A percentile compares a stretch with the other conserved stretches of the same genome.
phyloP scores from a whole-genome alignment of 2,329 filamentous ascomycete species.

The Diplodia intermedia region DNA sequence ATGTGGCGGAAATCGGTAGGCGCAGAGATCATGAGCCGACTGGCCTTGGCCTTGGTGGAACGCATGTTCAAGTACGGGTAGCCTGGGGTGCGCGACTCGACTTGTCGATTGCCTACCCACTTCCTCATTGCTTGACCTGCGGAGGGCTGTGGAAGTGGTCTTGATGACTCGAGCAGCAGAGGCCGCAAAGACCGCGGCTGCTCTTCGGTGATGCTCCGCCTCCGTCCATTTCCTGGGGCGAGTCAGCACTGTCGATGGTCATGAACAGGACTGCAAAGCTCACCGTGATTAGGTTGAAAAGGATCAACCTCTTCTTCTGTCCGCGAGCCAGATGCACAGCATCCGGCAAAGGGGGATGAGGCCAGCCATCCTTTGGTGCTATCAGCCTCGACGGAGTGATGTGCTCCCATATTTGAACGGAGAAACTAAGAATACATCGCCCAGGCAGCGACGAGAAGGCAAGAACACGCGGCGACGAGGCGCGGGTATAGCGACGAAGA shows the following conservation, averaged over 20 bases:
- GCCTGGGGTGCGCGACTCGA: slow-evolving; percentile 18
- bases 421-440: slow-evolving; percentile 18
- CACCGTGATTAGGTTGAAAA: slow-evolving; percentile 22
- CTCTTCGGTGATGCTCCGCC: slow-evolving; percentile 40
- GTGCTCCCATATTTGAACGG: slow-evolving; percentile 17
- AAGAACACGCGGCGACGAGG: neutral
- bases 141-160: slow-evolving; percentile 43
- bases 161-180: slow-evolving; percentile 11
- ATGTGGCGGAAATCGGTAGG: slow-evolving; percentile 48
- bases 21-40: slow-evolving; percentile 45
- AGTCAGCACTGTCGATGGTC: neutral
- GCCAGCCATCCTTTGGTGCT: slow-evolving; percentile 28
- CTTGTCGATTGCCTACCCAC: slow-evolving; percentile 39
- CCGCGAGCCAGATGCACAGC: slow-evolving; percentile 24
- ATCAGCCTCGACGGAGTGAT: slow-evolving; percentile 30
- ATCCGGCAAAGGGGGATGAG: slow-evolving; percentile 30
- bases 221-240: slow-evolving; percentile 13
- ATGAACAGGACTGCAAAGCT: neutral
- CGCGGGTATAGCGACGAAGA: slow-evolving; percentile 3
- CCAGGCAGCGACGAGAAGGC: slow-evolving; percentile 17
- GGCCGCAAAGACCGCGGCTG: slow-evolving; percentile 39
- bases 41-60: slow-evolving; percentile 40
- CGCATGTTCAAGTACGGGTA: slow-evolving; percentile 37
- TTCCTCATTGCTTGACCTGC: slow-evolving; percentile 48
- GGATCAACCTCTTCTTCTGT: slow-evolving; percentile 25